Evolutionary conservation across 2,329 filamentous ascomycete species (phyloP).

Genomic region (Penicillium carneum): DNA sequence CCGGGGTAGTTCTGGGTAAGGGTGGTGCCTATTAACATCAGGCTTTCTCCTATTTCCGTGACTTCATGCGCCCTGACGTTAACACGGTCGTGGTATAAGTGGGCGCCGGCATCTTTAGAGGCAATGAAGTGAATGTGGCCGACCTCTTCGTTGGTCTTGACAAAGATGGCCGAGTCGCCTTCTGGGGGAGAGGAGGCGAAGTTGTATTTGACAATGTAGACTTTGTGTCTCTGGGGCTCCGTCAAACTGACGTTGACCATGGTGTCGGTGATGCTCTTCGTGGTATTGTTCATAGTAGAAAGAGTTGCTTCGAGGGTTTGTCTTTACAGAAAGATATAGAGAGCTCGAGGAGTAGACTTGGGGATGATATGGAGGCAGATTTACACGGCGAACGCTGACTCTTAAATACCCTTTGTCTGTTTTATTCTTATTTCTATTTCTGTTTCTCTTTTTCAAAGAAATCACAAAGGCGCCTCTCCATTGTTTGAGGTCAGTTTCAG

Average conservation of each 20-base stretch:
- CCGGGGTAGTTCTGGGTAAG: neutral
- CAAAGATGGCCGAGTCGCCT: neutral
- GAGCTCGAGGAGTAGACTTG: neutral
- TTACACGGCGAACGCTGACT: neutral
- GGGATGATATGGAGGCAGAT: neutral
- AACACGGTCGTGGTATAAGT: neutral
- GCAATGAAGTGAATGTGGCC: neutral
- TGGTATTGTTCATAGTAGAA: neutral
- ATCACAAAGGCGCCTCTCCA: neutral
- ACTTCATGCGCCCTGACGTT: neutral
- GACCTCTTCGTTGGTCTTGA: neutral
- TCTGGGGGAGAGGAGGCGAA: neutral
- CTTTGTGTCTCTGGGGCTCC: neutral
- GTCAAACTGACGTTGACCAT: neutral
- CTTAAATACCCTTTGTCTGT: neutral
- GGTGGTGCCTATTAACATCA: neutral
- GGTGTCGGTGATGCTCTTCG: neutral
- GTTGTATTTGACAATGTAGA: conserved; percentile 1
- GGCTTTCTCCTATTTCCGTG: neutral
- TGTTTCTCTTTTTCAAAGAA: neutral
- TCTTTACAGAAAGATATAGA: neutral
- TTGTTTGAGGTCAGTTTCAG: neutral
- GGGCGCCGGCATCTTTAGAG: no score
- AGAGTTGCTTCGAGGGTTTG: neutral
- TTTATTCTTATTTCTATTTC: neutral